Evolutionary conservation across 768 basidiomycete species (phyloP), one percentile per base, ranked within the genome.

Genomic region (Kwoniella newhampshirensis): DNA sequence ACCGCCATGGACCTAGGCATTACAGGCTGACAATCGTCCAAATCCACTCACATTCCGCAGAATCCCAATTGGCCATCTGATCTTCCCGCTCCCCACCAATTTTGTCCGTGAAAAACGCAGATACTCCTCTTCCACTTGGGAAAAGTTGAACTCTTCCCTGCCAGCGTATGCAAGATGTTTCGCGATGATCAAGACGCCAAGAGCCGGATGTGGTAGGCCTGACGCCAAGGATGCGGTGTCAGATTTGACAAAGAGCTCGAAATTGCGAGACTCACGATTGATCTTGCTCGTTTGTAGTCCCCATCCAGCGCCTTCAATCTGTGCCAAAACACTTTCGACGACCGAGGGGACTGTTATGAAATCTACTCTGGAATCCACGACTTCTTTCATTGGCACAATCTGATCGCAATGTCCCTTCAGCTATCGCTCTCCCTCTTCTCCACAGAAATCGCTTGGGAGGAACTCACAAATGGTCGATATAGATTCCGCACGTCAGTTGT

Each of bases 141-240:
- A 90, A 70, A 98, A 94, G 27, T 89, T 97, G 76, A 96, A 85
- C 13, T 78, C 78, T 18, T 87, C 81, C 57, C 91, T 86, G 0
- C 92, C 92, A 5, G 84, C 83, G 9, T 85, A 86, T 23, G 84
- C 78, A 3, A 85, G 81, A 69, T 96, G 93, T 67, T 85, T 81
- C 13, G 85, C 82, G n/a, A 92, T 87, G 57, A 98, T 86, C 40
- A 96, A 81, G 27, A 94, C 81, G 68, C 89, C 91, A 18, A 91
- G 75, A 2, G 83, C 79, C 7, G 92, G 88, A 70, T 93, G 90
- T 18, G 89, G 78, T 20, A 92, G 73, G 53, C 81, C 89, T 91
- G 64, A 17, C 17, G 11, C 1, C 25, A 12, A 8, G 20, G 13
- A n/a, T n/a, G n/a, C n/a, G n/a, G 15, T 23, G 12, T 18, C 32